Base-by-base conservation (phyloP, 139 green algal species). In the Coelastrella sp. region DNA sequence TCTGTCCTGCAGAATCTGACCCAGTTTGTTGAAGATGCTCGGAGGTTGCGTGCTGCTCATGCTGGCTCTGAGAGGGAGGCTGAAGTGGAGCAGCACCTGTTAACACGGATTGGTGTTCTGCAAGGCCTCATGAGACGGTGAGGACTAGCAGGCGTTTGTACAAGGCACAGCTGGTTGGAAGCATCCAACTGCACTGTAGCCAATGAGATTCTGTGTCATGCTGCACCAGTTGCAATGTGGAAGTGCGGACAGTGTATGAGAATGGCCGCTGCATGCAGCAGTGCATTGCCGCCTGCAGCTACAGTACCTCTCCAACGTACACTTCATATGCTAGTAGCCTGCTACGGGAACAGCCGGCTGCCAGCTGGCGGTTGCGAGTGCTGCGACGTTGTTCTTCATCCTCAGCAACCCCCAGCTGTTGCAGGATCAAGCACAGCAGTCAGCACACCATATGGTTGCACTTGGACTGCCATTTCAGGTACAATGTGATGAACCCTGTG, bases 401-500 rank as follows among this genome's bases (percentile, higher is more conserved):
- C 32, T 1, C 32, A 47, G 32, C 32, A 47, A 71, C 11, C 61
- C 10, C 61, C 10, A 71, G 61, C 61, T 10, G 61, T 71, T 19
- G 61, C 61, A 71, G 61, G 11, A 71, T 19, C 61, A 71, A 13
- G 8, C 32, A 47, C 32, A 47, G 32, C 32, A 47, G 32, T 47
- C 32, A 47, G 32, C 32, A 47, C 32, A 47, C 32, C 32, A 16
- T 84, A 56, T 47, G 54, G 56, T 10, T 84, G 54, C 78, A 47
- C 23, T 66, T 66, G 3, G 56, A 71, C 8, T 82, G 76, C 5
- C 16, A 3, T 23, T 82, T 22, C 78, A 71, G 78, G 17, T 84
- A 47, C 78, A 71, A 66, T 58, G 56, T 84, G 32, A 14, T 84
- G 78, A 65, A 84, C 5, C 56, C 78, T 10, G 78, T 84, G 78